Conservation (phyloP, 495 filamentous ascomycete genomes). For the Penicillium nucicola region DNA sequence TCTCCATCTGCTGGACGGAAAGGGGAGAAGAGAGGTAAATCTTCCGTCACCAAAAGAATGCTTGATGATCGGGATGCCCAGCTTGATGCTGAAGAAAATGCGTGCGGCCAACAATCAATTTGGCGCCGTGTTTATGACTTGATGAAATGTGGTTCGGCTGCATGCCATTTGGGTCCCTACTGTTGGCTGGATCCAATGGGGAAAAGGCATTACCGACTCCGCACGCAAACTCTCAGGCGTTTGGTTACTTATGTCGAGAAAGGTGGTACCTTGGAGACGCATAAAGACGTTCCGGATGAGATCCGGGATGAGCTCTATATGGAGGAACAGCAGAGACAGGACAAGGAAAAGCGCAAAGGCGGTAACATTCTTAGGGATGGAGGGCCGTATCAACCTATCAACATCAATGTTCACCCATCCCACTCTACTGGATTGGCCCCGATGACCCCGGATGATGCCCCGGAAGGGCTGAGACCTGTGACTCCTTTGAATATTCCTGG, state of each 20-base stretch:
- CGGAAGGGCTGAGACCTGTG: conserved; percentile 1
- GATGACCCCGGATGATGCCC: neutral
- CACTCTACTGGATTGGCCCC: neutral
- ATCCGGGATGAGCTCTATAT: conserved; percentile 22
- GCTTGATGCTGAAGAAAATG: conserved; percentile 11
- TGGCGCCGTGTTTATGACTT: conserved; percentile 27
- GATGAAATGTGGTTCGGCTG: conserved; percentile 26
- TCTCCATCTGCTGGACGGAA: conserved; percentile 1
- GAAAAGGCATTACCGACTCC: conserved; percentile 32
- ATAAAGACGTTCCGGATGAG: conserved; percentile 25
- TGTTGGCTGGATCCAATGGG: conserved; percentile 29
- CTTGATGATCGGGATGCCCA: too few relatives aligned
- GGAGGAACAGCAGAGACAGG: conserved; percentile 28
- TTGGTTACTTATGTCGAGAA: conserved; percentile 24
- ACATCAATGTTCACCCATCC: conserved; percentile 18
- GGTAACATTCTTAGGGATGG: conserved; percentile 1
- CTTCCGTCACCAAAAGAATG: conserved; percentile 9
- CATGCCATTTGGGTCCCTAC: conserved; percentile 24
- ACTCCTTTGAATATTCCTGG: conserved; percentile 7
- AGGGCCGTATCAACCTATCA: conserved; percentile 17
- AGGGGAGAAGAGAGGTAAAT: conserved; percentile 19
- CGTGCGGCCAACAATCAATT: conserved; percentile 16
- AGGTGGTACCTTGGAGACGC: conserved; percentile 15
- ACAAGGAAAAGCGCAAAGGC: conserved; percentile 16
- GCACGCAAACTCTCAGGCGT: conserved; percentile 21